Evolutionary conservation across 108 stramenopile genomes (phyloP).

Genomic region (Nitzschia putrida): DNA sequence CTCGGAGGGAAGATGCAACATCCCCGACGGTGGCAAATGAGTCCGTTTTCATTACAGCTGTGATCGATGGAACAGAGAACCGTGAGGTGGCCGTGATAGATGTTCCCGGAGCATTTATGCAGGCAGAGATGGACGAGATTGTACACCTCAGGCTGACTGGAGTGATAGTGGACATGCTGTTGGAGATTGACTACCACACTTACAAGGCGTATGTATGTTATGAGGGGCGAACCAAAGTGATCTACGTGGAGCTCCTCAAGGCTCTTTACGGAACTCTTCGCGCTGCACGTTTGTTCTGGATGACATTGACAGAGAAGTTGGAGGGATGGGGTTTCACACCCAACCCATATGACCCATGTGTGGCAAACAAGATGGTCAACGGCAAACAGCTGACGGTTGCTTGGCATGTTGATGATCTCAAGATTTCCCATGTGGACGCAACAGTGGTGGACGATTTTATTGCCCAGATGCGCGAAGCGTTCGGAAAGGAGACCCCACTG

Average conservation of each 20-base stretch:
- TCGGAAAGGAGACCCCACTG: slow-evolving; percentile 24
- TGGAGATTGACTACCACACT: slow-evolving; percentile 24
- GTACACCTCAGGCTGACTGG: slow-evolving; percentile 22
- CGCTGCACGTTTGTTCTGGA: slow-evolving; percentile 35
- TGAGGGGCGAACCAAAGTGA: slow-evolving; percentile 20
- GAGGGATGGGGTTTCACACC: slow-evolving; percentile 39
- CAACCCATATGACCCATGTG: slow-evolving; percentile 62
- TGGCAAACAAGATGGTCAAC: slow-evolving; percentile 43
- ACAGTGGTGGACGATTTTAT: slow-evolving; percentile 1
- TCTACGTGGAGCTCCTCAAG: slow-evolving; percentile 47
- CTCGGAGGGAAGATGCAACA: slow-evolving; percentile 26
- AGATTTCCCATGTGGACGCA: slow-evolving; percentile 32
- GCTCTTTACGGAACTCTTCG: slow-evolving; percentile 47
- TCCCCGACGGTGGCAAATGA: slow-evolving; percentile 38
- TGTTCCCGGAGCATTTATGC: slow-evolving; percentile 49
- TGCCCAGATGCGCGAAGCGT: too few species aligned
- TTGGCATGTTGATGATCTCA: slow-evolving; percentile 59
- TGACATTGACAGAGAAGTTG: slow-evolving; percentile 14
- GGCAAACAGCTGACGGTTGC: slow-evolving; percentile 41
- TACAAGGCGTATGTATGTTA: slow-evolving; percentile 22
- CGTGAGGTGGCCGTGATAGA: slow-evolving; percentile 41
- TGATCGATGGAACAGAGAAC: slow-evolving; percentile 47
- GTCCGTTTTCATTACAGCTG: slow-evolving; percentile 36
- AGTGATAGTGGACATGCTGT: slow-evolving; percentile 30
- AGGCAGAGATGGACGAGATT: slow-evolving; percentile 28